Conservation (phyloP, 2,329 filamentous ascomycete genomes). For the Penicillium oxalicum region DNA sequence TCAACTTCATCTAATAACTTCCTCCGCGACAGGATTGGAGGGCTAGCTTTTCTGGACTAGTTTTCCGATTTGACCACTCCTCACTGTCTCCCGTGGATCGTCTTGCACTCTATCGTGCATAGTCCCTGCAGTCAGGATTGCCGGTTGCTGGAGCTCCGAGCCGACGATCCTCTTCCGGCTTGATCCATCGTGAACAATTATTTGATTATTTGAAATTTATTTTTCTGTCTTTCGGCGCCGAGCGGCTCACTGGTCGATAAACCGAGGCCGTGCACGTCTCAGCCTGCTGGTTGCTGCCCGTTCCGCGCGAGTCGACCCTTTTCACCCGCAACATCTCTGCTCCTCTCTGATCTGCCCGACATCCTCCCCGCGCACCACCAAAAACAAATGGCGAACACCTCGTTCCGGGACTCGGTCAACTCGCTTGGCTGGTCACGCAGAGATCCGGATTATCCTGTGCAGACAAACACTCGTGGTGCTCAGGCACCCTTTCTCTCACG, state of each 20-base stretch:
- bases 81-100: slow-evolving; percentile 40
- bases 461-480: slow-evolving; percentile 51
- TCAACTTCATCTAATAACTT: slow-evolving; percentile 28
- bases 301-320: slow-evolving; percentile 1
- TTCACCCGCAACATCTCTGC: slow-evolving; percentile 8
- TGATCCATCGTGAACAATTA: background rate
- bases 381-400: slow-evolving; percentile 42
- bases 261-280: slow-evolving; percentile 14
- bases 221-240: slow-evolving; percentile 14
- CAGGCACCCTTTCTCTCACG: slow-evolving; percentile 71
- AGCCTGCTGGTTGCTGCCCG: background rate
- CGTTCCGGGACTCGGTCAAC: slow-evolving; percentile 91
- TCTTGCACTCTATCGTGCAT: slow-evolving; percentile 44
- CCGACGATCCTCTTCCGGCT: background rate
- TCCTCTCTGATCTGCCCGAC: background rate
- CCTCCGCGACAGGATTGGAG: too few species aligned
- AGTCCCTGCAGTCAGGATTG: slow-evolving; percentile 40
- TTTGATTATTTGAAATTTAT: slow-evolving; percentile 1
- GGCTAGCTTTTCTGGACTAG: slow-evolving; percentile 1
- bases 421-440: slow-evolving; percentile 90
- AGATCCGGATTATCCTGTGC: slow-evolving; percentile 68
- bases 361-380: background rate
- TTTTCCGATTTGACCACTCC: slow-evolving; percentile 16
- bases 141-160: too few species aligned
- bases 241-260: slow-evolving; percentile 17